Evolutionary conservation across 78 protist genomes (phyloP).

Genomic region (Diacronema lutheri): DNA sequence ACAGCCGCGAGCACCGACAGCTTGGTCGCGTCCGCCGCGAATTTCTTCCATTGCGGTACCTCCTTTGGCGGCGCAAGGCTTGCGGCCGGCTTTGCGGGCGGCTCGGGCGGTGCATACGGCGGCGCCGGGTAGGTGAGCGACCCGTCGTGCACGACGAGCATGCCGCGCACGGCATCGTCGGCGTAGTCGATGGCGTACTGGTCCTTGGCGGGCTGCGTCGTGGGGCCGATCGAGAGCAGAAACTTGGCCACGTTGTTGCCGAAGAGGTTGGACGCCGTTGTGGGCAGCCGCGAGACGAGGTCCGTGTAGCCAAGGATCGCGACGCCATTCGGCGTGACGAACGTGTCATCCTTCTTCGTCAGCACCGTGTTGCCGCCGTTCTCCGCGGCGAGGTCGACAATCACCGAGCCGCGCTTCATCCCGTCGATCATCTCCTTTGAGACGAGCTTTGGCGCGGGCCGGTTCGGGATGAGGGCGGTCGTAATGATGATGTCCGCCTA

Average conservation of each 20-base stretch:
- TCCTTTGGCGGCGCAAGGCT: too few species aligned
- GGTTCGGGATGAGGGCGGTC: slow-evolving; percentile 91
- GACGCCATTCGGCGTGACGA: slow-evolving; percentile 15
- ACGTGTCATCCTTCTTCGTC: background rate
- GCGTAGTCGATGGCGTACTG: slow-evolving; percentile 48
- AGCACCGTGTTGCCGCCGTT: slow-evolving; percentile 92
- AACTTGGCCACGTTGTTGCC: slow-evolving; percentile 3
- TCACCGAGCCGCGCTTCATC: slow-evolving; percentile 88
- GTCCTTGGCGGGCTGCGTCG: background rate
- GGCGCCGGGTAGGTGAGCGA: slow-evolving; percentile 48
- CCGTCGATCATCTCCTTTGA: slow-evolving; percentile 59
- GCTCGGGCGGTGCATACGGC: slow-evolving; percentile 27
- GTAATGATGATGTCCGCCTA: slow-evolving; percentile 17
- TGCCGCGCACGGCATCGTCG: slow-evolving; percentile 74
- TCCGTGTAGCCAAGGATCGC: slow-evolving; percentile 90
- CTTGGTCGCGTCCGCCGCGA: too few species aligned
- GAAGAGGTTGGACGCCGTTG: slow-evolving; percentile 55
- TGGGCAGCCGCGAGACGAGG: slow-evolving; percentile 85
- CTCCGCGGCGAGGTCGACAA: slow-evolving; percentile 96
- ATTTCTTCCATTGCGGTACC: too few species aligned
- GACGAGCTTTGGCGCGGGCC: slow-evolving; percentile 82
- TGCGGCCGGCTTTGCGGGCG: slow-evolving; percentile 19
- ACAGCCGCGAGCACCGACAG: background rate
- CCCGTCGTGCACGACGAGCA: slow-evolving; percentile 36
- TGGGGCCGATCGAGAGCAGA: background rate